These are phyloP conservation scores for Penicillium decumbens DNA, from an alignment of 2,329 filamentous ascomycete species.

Conservation along the genomic window DNA sequence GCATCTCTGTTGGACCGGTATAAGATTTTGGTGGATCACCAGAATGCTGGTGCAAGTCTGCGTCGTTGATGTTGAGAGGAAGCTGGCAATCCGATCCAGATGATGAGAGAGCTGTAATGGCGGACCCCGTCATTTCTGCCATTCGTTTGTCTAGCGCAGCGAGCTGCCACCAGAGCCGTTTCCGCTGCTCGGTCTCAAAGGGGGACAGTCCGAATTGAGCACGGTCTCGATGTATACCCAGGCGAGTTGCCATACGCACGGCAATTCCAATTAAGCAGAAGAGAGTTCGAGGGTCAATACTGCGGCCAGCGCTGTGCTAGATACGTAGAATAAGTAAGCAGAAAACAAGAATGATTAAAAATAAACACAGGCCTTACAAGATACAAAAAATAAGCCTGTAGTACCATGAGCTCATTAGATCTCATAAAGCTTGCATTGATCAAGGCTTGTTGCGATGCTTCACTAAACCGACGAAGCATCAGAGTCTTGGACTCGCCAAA, in stretches of 20 bases:
- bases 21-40: not conserved
- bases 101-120: conserved; percentile 22
- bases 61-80: not conserved
- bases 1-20: not conserved
- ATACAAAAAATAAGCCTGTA: not conserved
- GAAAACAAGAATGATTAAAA: not conserved
- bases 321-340: not conserved
- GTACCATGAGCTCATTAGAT: not conserved
- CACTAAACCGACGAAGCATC: not conserved
- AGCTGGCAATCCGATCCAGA: conserved; percentile 7
- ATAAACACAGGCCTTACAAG: not conserved
- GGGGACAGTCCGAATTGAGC: conserved; percentile 43
- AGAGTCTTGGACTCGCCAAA: not conserved
- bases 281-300: not conserved
- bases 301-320: not conserved
- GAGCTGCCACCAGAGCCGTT: conserved; percentile 67
- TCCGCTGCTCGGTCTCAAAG: conserved; percentile 62
- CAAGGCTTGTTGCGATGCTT: not conserved
- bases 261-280: conserved; percentile 51
- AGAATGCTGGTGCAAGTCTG: not conserved
- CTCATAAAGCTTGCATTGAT: not conserved
- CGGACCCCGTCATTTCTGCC: conserved; percentile 58
- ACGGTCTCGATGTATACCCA: conserved; percentile 62
- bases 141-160: conserved; percentile 63
- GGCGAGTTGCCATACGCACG: conserved; percentile 54